Evolutionary conservation across 1,139 yeast species (phyloP).

Genomic region (Yamadazyma atmosphaerica): DNA sequence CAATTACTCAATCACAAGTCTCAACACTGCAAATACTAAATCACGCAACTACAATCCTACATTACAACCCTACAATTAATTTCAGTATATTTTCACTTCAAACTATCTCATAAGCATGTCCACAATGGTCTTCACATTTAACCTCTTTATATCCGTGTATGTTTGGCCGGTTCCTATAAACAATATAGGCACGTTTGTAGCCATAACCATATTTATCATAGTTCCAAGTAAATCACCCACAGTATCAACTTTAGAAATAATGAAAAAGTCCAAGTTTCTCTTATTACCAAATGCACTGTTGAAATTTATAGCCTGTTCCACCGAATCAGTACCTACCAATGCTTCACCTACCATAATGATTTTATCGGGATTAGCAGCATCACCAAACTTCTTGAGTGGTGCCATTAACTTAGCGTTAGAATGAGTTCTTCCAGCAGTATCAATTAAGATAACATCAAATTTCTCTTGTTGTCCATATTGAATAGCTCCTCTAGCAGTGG

Average conservation of each 20-base stretch:
- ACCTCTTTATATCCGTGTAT: slow-evolving; percentile 89
- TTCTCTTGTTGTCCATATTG: slow-evolving; percentile 55
- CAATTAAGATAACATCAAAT: slow-evolving; percentile 88
- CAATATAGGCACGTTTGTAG: slow-evolving; percentile 91
- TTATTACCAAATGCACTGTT: slow-evolving; percentile 89
- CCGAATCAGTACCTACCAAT: slow-evolving; percentile 94
- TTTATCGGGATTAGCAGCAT: slow-evolving; percentile 92
- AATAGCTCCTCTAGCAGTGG: slow-evolving; percentile 93
- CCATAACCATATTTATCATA: slow-evolving; percentile 96
- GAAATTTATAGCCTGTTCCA: slow-evolving; percentile 90
- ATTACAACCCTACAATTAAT: no score
- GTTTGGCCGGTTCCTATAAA: slow-evolving; percentile 98
- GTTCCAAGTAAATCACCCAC: slow-evolving; percentile 97
- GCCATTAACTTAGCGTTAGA: slow-evolving; percentile 96
- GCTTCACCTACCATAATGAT: slow-evolving; percentile 99
- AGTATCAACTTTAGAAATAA: slow-evolving; percentile 93
- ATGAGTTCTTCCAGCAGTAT: slow-evolving; percentile 97
- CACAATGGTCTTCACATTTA: slow-evolving; percentile 92
- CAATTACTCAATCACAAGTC: no score
- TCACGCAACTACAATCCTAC: no score
- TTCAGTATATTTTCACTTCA: not conserved
- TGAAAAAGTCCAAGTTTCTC: slow-evolving; percentile 83
- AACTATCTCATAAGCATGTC: slow-evolving; percentile 62
- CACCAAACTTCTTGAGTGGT: slow-evolving; percentile 91
- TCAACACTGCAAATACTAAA: no score